Base-by-base conservation (phyloP, 495 filamentous ascomycete genomes). In the Talaromyces liani region DNA sequence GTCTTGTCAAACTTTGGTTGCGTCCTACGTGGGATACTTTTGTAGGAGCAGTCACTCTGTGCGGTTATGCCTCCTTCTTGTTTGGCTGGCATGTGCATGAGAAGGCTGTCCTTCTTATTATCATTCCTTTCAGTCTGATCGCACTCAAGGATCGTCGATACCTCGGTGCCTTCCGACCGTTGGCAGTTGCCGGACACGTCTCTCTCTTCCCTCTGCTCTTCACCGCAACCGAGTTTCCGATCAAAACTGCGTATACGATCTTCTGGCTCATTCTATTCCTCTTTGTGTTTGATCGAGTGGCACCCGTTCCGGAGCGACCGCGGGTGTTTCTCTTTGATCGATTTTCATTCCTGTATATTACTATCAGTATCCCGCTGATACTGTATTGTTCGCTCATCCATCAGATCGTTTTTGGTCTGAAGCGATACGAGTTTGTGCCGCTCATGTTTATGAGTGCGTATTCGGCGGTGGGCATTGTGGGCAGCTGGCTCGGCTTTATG, bases 31-130 rank as follows among this genome's bases (percentile, higher is more conserved):
- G 89, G 86, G 88, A 95, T 29, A 89, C 81, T 29, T 98, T 98
- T 72, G 79, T 97, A 58, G 91, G 91, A 8, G 90, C 91, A 4
- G 80, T 97, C 16, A 97, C 92, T 1, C 86, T 97, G n/a, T 97
- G 93, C 68, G 94, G 90, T 59, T 98, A 96, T 67, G 91, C 93
- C 0, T 97, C 94, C 0, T 98, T 98, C 77, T 82, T 98, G 22
- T 97, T 98, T 64, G 93, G 94, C 58, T 98, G 94, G 94, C 94
- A 98, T 70, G 94, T 98, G 20, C 94, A 98, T 68, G 94, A 98
- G 69, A 98, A 98, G 70, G 94, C 94, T 6, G 90, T 98, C 33
- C 86, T 98, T 14, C 82, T 97, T 58, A 89, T 98, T 68, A 91
- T 98, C 68, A 90, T 98, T 62, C 94, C 94, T 0, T 98, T 98